Evolutionary conservation across 2,329 filamentous ascomycete genomes (phyloP), one percentile per base, ranked within the genome.

Genomic region (Didymella pinodella): DNA sequence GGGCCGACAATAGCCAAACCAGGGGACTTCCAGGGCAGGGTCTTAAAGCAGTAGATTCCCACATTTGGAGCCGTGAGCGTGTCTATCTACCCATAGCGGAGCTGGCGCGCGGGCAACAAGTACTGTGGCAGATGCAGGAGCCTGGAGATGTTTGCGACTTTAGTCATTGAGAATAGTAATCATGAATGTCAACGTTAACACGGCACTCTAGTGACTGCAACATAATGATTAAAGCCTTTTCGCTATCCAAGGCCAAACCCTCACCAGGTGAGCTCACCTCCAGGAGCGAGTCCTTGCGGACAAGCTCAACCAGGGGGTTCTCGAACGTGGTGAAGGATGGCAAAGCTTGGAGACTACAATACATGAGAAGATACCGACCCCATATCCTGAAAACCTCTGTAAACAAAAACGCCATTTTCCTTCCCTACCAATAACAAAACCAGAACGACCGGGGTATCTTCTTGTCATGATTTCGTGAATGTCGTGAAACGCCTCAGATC

Each of bases 381-480:
- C 25, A 28, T 8, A 44, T 10, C 25, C 25, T 4, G 11, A 25
- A 41, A 40, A n/a, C n/a, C 14, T 28, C 25, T 20, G 31, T n/a
- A 5, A 5, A 31, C 22, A 46, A 40, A 51, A 50, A 26, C 47
- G 38, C 46, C 53, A 18, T n/a, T 22, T 52, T 20, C 36, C 22
- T 28, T 47, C 16, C 7, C 49, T 31, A 31, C 32, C 32, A 28
- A 32, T 38, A 20, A 34, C 8, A 28, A 46, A 29, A n/a, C 7
- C 34, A 54, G 32, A 54, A 49, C 38, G 52, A 55, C 46, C 29
- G 53, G 52, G 53, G 53, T 56, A 56, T 56, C 53, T 56, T 26
- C 22, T 45, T 46, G 29, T 55, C 25, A 40, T 40, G 18, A 48
- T 38, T 45, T 56, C 53, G 38, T 56, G 28, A 58, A 53, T 53